These are phyloP conservation scores for Ogataea nonfermentans DNA, from an alignment of 805 yeast species.

Conservation along the genomic window DNA sequence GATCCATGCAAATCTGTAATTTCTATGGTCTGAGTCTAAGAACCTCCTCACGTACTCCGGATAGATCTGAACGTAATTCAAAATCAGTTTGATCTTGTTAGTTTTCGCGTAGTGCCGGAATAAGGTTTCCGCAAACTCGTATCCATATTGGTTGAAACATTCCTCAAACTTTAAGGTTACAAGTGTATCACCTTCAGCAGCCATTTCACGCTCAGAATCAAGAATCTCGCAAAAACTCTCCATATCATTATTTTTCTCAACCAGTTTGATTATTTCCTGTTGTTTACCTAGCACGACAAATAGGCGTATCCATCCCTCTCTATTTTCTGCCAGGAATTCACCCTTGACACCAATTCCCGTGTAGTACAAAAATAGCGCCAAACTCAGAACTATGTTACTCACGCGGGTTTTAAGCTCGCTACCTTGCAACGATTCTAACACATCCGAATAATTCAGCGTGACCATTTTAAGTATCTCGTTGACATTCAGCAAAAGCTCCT, in stretches of 20 bases:
- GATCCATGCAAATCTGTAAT: conserved; percentile 70
- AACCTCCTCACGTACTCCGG: conserved; percentile 49
- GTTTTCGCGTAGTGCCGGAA: conserved; percentile 56
- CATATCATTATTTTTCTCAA: conserved; percentile 67
- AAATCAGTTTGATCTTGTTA: conserved; percentile 50
- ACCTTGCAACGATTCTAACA: conserved; percentile 16
- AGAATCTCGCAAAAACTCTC: conserved; percentile 57
- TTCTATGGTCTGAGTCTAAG: conserved; percentile 43
- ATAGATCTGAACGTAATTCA: conserved; percentile 57
- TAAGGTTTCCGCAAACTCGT: conserved; percentile 63
- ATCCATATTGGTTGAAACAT: conserved; percentile 62
- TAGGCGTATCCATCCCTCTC: conserved; percentile 55
- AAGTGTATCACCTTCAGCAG: conserved; percentile 32
- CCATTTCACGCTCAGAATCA: conserved; percentile 41
- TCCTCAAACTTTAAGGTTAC: conserved; percentile 26
- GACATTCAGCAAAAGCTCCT: conserved; percentile 17
- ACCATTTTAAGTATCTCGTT: conserved; percentile 21
- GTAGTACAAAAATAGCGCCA: conserved; percentile 29
- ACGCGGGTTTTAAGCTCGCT: conserved; percentile 14
- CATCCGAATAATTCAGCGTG: conserved; percentile 11
- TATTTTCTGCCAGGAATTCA: conserved; percentile 20
- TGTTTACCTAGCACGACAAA: conserved; percentile 50
- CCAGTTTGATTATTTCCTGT: conserved; percentile 55
- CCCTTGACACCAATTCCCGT: conserved; percentile 3
- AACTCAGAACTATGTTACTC: conserved; percentile 17